Base-by-base conservation (phyloP, 371 early-diverging fungal species). In the Homolaphlyctis polyrhiza region DNA sequence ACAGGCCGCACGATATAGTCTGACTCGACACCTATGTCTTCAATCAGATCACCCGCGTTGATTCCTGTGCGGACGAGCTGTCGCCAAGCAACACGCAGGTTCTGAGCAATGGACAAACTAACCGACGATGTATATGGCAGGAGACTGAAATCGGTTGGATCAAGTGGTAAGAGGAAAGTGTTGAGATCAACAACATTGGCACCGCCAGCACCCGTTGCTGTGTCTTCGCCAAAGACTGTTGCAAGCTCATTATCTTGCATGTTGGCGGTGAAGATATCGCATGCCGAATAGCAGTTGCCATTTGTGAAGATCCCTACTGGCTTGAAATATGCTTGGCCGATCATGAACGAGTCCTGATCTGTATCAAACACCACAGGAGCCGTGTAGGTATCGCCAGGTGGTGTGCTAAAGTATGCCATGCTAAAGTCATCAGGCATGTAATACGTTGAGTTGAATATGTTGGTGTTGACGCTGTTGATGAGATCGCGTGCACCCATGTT, bases 221-320 rank as follows among this genome's bases (percentile, higher is more conserved):
- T 34, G 64, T 71, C 71, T 54, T 67, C 68, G 33, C 71, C 71
- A 60, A 64, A 65, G 28, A 71, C 51, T 8, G 60, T 2, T 14
- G 45, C 65, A 34, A 36, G 27, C 2, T 30, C 55, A 52, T 63
- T 64, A 60, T 71, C 67, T 60, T 70, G 67, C 58, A 71, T 67
- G 47, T 55, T 27, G 16, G 65, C 67, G 14, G 55, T 29, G 35
- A 71, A 64, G 8, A 62, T 64, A 45, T 71, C 71, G 59, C 71
- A 71, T 2, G 68, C 65, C 28, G 68, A 67, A 39, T 65, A 71
- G 63, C 71, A 71, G 23, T 50, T 28, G 39, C 48, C 71, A 35
- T 67, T 43, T 29, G 34, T 68, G 49, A 65, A 39, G n/a, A 71
- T 18, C 29, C 51, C 71, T n/a, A 67, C 68, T 21, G 71, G 66